phyloP scores from a whole-genome alignment of 805 yeast genomes.

The Metschnikowia peoriensis region DNA sequence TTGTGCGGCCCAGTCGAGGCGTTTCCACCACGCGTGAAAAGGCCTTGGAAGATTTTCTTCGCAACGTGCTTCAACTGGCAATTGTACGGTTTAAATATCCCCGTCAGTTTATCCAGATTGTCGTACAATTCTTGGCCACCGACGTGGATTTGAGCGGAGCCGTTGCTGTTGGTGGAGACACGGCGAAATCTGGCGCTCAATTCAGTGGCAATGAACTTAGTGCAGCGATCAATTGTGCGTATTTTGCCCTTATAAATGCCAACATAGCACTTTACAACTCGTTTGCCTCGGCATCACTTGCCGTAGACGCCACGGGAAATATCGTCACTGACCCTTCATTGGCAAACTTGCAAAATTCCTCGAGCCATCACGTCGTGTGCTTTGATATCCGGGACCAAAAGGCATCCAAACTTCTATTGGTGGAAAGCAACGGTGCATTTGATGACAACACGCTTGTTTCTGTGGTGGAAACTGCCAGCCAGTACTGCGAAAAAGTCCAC shows the following conservation, averaged over 20 bases:
- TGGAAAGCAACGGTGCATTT: constrained; percentile 75
- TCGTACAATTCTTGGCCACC: constrained; percentile 38
- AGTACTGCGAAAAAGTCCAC: constrained; percentile 46
- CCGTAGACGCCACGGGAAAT: constrained; percentile 22
- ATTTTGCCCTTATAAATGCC: constrained; percentile 76
- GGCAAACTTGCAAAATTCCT: constrained; percentile 40
- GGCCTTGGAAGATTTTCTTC: constrained; percentile 66
- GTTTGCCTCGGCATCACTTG: constrained; percentile 54
- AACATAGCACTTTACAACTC: constrained; percentile 68
- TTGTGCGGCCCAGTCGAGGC: constrained; percentile 77
- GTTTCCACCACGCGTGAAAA: constrained; percentile 74
- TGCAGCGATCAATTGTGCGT: constrained; percentile 70
- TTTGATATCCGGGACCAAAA: constrained; percentile 51
- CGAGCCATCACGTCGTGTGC: constrained; percentile 66
- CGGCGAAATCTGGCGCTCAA: constrained; percentile 20
- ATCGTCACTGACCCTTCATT: constrained; percentile 44
- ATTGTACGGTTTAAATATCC: constrained; percentile 70
- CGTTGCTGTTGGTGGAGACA: constrained; percentile 15
- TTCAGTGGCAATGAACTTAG: constrained; percentile 53
- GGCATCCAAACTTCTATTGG: constrained; percentile 55
- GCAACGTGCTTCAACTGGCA: constrained; percentile 57
- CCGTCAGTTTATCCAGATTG: constrained; percentile 55
- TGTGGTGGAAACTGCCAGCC: constrained; percentile 52
- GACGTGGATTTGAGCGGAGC: constrained; percentile 22
- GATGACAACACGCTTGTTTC: constrained; percentile 51